Evolutionary conservation across 495 filamentous ascomycete species (phyloP).

Genomic region (Trichoderma erinaceum): DNA sequence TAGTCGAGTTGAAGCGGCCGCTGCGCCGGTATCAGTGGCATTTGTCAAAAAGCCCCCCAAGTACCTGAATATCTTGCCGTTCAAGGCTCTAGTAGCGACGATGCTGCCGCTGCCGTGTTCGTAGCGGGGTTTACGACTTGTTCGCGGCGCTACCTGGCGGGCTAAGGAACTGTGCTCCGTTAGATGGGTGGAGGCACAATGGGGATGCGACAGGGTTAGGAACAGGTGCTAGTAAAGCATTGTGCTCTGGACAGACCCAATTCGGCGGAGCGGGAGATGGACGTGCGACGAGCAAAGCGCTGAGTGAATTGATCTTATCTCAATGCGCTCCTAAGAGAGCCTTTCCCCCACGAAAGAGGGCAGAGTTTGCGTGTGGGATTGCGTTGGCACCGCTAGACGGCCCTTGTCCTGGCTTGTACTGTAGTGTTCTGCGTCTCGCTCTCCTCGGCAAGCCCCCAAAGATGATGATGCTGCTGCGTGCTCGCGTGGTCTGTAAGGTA

Average conservation of each 20-base stretch:
- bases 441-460: neutral
- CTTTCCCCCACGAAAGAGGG: neutral
- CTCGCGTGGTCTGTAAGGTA: no score
- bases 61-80: neutral
- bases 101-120: slow-evolving; percentile 2
- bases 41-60: neutral
- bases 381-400: neutral
- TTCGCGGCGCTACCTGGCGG: slow-evolving; percentile 9
- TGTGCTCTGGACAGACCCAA: neutral
- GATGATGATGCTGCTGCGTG: neutral
- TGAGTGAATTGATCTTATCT: slow-evolving; percentile 6
- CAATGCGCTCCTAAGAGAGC: neutral
- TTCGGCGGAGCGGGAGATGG: slow-evolving; percentile 2
- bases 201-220: slow-evolving; percentile 8
- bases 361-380: neutral
- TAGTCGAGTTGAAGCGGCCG: neutral
- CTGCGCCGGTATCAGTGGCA: neutral
- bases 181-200: slow-evolving; percentile 12
- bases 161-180: neutral
- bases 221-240: slow-evolving; percentile 1
- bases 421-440: neutral
- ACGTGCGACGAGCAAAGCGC: neutral
- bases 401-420: neutral
- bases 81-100: slow-evolving; percentile 1
- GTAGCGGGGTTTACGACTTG: slow-evolving; percentile 8